Base-by-base conservation (phyloP, 345 rosid genomes). In the Bruguiera sexangula region DNA sequence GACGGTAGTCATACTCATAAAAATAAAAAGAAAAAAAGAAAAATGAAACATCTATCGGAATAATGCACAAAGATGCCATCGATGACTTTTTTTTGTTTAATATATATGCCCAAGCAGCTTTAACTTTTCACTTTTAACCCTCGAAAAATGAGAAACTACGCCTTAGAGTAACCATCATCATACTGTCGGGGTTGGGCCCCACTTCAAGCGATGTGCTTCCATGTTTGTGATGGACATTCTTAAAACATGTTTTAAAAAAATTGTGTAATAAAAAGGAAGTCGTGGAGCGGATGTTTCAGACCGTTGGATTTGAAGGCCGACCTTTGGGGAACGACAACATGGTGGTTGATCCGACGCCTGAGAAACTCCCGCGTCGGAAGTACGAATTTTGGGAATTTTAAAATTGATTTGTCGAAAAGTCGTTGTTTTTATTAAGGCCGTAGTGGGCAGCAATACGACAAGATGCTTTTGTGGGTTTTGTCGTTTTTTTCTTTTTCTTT, bases 171-270 rank as follows among this genome's bases (percentile, higher is more conserved):
- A 75, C 68, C 66, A 74, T 67, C 69, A 85, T 82, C 75, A 68
- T 77, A 65, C 72, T 59, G 82, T 79, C 82, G 72, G 81, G 6
- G 20, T 43, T 64, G 75, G 85, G 84, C 5, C 85, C 87, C 86
- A 65, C 61, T 16, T 50, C 78, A 31, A 64, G 56, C 67, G 82
- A 82, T 80, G 85, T 72, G 75, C 78, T 74, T 75, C 76, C 77
- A 69, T 32, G 64, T 78, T 79, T 75, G 80, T 77, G 82, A 85
- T 75, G 75, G 81, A 76, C 77, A 82, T 85, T 84, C 82, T 81
- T 24, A 67, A 61, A 81, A 76, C 86, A 71, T 71, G 72, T 64
- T 73, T 80, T 0, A 8, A 7, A 34, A 59, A 83, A 73, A 76
- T 46, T 69, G 31, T 59, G 59, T 55, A 55, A 29, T 53, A 4